Conservation (phyloP, 495 filamentous ascomycete species). For the Xylaria grammica region DNA sequence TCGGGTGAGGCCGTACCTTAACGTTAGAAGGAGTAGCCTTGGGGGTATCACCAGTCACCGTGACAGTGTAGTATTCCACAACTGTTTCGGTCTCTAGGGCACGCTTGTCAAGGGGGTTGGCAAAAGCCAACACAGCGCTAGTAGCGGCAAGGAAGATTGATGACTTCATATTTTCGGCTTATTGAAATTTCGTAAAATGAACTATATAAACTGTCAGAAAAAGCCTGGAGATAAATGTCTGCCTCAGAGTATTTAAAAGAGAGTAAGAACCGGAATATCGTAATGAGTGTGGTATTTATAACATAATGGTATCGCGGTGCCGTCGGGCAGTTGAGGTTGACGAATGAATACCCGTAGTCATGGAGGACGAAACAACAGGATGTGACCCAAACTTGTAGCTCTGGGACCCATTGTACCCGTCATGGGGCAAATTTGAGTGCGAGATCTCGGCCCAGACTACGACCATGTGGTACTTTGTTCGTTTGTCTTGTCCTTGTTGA, state of each 20-base stretch:
- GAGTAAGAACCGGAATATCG: slow-evolving; percentile 26
- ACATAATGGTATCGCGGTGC: slow-evolving; percentile 30
- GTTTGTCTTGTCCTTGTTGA: not conserved
- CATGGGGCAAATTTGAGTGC: not conserved
- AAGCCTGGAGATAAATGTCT: slow-evolving; percentile 25
- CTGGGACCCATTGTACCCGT: not conserved
- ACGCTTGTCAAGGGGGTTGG: slow-evolving; percentile 63
- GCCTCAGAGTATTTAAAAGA: slow-evolving; percentile 1
- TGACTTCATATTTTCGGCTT: slow-evolving; percentile 65
- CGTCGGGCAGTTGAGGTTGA: not conserved
- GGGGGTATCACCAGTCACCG: slow-evolving; percentile 47
- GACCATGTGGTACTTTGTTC: not conserved
- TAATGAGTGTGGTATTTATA: slow-evolving; percentile 32
- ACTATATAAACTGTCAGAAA: slow-evolving; percentile 26
- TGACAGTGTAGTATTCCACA: slow-evolving; percentile 64
- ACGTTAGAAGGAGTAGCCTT: slow-evolving; percentile 25
- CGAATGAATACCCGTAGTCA: not conserved
- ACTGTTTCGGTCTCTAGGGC: slow-evolving; percentile 61
- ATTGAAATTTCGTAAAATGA: slow-evolving; percentile 15
- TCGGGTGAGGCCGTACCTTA: slow-evolving; percentile 16
- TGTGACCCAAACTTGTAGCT: slow-evolving; percentile 3
- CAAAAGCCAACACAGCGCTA: slow-evolving; percentile 65
- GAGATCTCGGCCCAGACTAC: not conserved
- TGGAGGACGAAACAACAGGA: not conserved
- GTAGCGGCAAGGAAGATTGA: slow-evolving; percentile 66